Conservation (phyloP, 768 basidiomycete species). For the Leccinum boreale region DNA sequence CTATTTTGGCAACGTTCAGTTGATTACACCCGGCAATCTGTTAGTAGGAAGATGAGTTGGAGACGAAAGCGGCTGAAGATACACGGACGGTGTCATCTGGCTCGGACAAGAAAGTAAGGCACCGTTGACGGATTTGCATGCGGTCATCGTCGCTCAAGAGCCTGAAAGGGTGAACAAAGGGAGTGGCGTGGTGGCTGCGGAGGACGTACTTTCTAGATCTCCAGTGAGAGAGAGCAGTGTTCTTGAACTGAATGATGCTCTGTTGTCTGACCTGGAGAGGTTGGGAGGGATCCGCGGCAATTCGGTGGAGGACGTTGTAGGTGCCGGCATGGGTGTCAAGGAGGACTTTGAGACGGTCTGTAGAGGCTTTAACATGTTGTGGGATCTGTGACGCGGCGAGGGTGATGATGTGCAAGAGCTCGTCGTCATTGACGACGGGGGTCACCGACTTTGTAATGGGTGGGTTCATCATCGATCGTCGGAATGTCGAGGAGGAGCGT, state of each 20-base stretch:
- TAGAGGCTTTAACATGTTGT: slow-evolving; percentile 41
- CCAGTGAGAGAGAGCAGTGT: slow-evolving; percentile 73
- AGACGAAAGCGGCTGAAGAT: slow-evolving; percentile 9
- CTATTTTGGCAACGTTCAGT: slow-evolving; percentile 70
- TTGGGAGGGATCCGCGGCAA: slow-evolving; percentile 59
- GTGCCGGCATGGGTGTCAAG: slow-evolving; percentile 63
- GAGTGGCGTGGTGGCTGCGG: not conserved
- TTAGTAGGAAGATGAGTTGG: slow-evolving; percentile 1
- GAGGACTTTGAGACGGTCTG: slow-evolving; percentile 63
- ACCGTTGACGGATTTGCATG: slow-evolving; percentile 58
- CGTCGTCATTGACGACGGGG: slow-evolving; percentile 51
- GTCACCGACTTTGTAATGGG: slow-evolving; percentile 3
- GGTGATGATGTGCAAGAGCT: slow-evolving; percentile 63
- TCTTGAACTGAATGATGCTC: slow-evolving; percentile 89
- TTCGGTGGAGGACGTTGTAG: slow-evolving; percentile 68
- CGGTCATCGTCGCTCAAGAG: slow-evolving; percentile 69
- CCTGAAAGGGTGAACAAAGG: slow-evolving; percentile 37
- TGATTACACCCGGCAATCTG: slow-evolving; percentile 77
- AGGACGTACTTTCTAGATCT: slow-evolving; percentile 63
- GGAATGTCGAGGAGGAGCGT: not conserved
- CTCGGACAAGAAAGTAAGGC: slow-evolving; percentile 69
- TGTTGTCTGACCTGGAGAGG: slow-evolving; percentile 71
- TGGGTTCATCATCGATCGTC: slow-evolving; percentile 24
- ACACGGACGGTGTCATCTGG: slow-evolving; percentile 64
- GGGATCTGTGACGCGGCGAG: slow-evolving; percentile 76